These are phyloP conservation scores for Halenospora varia DNA, from an alignment of 495 filamentous ascomycete species.

Conservation along the genomic window DNA sequence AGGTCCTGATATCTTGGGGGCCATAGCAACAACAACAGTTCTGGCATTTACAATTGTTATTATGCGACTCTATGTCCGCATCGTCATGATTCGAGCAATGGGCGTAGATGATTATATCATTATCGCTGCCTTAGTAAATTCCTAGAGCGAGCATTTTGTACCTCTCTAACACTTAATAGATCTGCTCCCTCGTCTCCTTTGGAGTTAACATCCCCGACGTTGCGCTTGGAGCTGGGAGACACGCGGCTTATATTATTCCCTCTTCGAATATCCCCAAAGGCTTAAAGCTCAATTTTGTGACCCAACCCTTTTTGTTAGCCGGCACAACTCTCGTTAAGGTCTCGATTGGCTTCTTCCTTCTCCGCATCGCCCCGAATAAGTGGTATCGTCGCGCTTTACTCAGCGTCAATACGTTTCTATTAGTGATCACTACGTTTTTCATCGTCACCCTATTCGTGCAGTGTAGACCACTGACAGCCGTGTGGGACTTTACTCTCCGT, in stretches of 20 bases:
- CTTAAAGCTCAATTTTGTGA: constrained; percentile 39
- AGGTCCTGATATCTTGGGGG: constrained; percentile 36
- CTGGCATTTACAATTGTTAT: constrained; percentile 18
- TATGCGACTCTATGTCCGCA: constrained; percentile 42
- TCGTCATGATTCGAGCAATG: constrained; percentile 36
- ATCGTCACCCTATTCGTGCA: no score
- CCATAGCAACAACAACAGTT: constrained; percentile 32
- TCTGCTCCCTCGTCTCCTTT: no score
- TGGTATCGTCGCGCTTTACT: constrained; percentile 37
- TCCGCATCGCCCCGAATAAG: constrained; percentile 25
- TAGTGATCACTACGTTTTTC: not conserved
- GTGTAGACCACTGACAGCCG: no score
- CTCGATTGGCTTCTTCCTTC: constrained; percentile 41
- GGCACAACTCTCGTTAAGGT: constrained; percentile 40
- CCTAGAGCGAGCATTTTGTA: not conserved
- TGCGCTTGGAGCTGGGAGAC: constrained; percentile 35
- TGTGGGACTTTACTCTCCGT: no score
- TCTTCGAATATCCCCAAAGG: not conserved
- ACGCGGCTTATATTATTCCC: constrained; percentile 14
- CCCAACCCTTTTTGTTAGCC: constrained; percentile 36
- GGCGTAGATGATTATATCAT: constrained; percentile 44
- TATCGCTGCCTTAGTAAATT: constrained; percentile 29
- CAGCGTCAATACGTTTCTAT: constrained; percentile 9
- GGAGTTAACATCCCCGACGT: constrained; percentile 32
- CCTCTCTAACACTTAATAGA: constrained; percentile 21